These are phyloP conservation scores for Salix exigua DNA, from an alignment of 345 rosid genomes.

Conservation along the genomic window DNA sequence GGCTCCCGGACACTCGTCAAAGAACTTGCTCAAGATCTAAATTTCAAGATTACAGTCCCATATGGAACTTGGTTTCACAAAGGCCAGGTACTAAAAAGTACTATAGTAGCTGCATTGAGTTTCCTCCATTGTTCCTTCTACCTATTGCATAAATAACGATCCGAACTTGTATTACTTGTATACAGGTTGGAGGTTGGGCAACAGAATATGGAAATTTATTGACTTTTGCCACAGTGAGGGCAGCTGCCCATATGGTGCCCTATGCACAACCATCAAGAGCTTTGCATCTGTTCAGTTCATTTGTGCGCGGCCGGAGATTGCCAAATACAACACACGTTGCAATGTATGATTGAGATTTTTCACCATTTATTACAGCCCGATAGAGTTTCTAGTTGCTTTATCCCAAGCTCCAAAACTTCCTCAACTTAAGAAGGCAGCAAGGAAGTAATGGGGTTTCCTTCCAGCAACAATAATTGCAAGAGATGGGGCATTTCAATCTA, in stretches of 20 bases:
- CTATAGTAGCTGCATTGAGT: neutral
- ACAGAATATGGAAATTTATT: slow-evolving; percentile 71
- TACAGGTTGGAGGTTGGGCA: slow-evolving; percentile 82
- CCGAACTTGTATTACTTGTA: neutral
- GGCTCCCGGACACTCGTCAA: slow-evolving; percentile 74
- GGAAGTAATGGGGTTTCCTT: neutral
- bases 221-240: slow-evolving; percentile 78
- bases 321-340: slow-evolving; percentile 50
- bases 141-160: neutral
- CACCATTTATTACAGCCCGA: neutral
- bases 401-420: neutral
- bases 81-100: slow-evolving; percentile 53
- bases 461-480: neutral
- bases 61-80: slow-evolving; percentile 92
- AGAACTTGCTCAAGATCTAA: slow-evolving; percentile 68
- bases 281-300: slow-evolving; percentile 69
- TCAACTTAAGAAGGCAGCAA: neutral
- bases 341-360: slow-evolving; percentile 22
- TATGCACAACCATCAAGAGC: slow-evolving; percentile 84
- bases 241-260: slow-evolving; percentile 97
- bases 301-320: slow-evolving; percentile 59
- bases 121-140: neutral
- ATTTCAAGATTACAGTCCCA: slow-evolving; percentile 58
- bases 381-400: neutral
- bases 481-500: neutral